Conservation (phyloP, 2,329 filamentous ascomycete species). For the Pezicula neosporulosa region DNA sequence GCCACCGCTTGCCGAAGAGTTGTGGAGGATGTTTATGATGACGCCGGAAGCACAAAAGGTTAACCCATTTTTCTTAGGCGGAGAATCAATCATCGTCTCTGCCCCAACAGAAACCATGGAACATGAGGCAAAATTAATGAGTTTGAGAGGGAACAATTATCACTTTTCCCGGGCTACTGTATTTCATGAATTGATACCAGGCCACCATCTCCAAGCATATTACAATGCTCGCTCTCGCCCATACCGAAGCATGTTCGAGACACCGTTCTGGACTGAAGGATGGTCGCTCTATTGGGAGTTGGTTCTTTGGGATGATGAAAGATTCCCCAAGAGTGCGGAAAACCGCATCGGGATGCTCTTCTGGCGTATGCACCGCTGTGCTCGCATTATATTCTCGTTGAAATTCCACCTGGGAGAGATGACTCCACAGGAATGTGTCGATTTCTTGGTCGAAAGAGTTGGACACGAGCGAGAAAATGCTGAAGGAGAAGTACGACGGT, state of each 20-base stretch:
- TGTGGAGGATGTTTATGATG: conserved; percentile 56
- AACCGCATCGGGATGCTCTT: conserved; percentile 56
- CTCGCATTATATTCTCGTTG: conserved; percentile 54
- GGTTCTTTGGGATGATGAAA: conserved; percentile 49
- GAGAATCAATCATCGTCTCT: conserved; percentile 48
- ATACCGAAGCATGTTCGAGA: conserved; percentile 50
- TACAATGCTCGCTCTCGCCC: conserved; percentile 42
- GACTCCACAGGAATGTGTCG: conserved; percentile 50
- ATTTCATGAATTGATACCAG: conserved; percentile 60
- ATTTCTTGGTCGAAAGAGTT: conserved; percentile 51
- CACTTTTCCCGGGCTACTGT: conserved; percentile 56
- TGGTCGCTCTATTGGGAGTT: conserved; percentile 63
- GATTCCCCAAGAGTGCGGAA: conserved; percentile 46
- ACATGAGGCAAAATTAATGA: conserved; percentile 54
- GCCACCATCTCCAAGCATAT: conserved; percentile 52
- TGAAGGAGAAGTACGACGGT: conserved; percentile 56
- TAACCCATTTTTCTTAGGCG: conserved; percentile 58
- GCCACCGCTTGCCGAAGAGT: conserved; percentile 47
- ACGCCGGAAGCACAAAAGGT: conserved; percentile 46
- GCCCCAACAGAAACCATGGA: conserved; percentile 51
- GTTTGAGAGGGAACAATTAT: conserved; percentile 55
- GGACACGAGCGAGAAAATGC: conserved; percentile 57
- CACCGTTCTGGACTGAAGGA: conserved; percentile 57
- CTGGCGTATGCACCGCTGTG: conserved; percentile 61
- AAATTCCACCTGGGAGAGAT: conserved; percentile 54